Evolutionary conservation across 2,329 filamentous ascomycete species (phyloP), one percentile per base, ranked within the genome.

Genomic region (Colletotrichum tropicicola): DNA sequence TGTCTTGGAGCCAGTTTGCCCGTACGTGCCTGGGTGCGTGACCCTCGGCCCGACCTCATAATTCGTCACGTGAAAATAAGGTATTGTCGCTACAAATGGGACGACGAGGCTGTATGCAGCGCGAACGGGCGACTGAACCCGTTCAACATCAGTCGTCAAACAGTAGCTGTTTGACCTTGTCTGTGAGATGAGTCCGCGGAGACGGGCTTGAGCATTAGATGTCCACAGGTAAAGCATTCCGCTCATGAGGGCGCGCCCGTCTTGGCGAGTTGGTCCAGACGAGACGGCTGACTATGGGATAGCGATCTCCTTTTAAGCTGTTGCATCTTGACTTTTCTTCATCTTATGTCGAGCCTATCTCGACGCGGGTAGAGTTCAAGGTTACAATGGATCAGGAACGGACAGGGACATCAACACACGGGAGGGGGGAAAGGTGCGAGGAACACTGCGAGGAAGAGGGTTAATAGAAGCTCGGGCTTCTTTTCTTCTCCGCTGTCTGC

Each of bases 361-460:
- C 9, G 47, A 56, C 27, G 19, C 28, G 30, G 27, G 30, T 19
- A 17, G 5, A 9, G 15, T 49, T 65, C 32, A 49, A 30, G 49
- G 27, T 28, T 44, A 28, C n/a, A 54, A 53, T 12, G 17, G 43
- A 30, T 23, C 39, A 52, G 23, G 57, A 39, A 61, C 48, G n/a
- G 35, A 41, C 30, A 45, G 17, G 43, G 43, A 39, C 21, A 32
- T 27, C 25, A 19, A 41, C 43, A 39, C 47, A 39, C 44, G 35
- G 25, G 25, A 32, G 41, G 28, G n/a, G 9, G 25, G 21, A 17
- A 12, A 7, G 21, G 44, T 12, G 32, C 23, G n/a, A 51, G 23
- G 35, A 48, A 37, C 43, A 30, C 61, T 61, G 56, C 57, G 37
- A 54, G 21, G 61, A 48, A 61, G 37, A 63, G 39, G 37, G 12